Percentiles rank a stretch among this genome's conserved stretches.
Conservation (phyloP, 345 rosid genomes). For the Citrus sp. region DNA sequence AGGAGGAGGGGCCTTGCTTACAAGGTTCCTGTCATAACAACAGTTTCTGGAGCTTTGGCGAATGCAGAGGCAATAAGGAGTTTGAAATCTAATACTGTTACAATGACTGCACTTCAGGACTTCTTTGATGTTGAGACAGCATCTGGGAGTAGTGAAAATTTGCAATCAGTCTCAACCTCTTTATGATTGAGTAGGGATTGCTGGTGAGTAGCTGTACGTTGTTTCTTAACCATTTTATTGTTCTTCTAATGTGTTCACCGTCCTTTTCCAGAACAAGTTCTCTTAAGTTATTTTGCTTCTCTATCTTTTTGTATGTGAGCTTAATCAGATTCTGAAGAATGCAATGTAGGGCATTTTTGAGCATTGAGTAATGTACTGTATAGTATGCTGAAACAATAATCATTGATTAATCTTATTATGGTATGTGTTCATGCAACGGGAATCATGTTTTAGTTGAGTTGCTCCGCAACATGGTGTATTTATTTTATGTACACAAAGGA, state of each 20-base stretch:
- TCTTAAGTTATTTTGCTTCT: background rate
- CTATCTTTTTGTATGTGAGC: background rate
- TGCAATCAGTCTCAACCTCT: constrained; percentile 47
- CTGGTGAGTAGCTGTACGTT: background rate
- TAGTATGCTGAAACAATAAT: constrained; percentile 5
- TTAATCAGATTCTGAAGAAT: background rate
- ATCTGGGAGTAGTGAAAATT: constrained; percentile 18
- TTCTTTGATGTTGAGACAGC: constrained; percentile 47
- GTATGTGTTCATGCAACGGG: background rate
- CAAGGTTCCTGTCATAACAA: constrained; percentile 88
- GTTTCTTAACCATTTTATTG: background rate
- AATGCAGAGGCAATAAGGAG: constrained; percentile 83
- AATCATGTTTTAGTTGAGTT: background rate
- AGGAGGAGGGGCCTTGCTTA: constrained; percentile 95
- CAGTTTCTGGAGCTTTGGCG: constrained; percentile 90
- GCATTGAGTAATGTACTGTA: background rate
- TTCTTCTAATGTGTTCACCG: background rate
- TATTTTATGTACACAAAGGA: background rate
- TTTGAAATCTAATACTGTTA: constrained; percentile 55
- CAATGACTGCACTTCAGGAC: constrained; percentile 88
- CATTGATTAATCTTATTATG: background rate
- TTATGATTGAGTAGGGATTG: constrained; percentile 24
- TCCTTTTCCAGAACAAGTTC: background rate
- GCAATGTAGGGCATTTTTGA: constrained; percentile 6
- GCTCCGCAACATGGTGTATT: background rate